Conservation (phyloP, 2,329 filamentous ascomycete species). For the Diplodia scrobiculata region DNA sequence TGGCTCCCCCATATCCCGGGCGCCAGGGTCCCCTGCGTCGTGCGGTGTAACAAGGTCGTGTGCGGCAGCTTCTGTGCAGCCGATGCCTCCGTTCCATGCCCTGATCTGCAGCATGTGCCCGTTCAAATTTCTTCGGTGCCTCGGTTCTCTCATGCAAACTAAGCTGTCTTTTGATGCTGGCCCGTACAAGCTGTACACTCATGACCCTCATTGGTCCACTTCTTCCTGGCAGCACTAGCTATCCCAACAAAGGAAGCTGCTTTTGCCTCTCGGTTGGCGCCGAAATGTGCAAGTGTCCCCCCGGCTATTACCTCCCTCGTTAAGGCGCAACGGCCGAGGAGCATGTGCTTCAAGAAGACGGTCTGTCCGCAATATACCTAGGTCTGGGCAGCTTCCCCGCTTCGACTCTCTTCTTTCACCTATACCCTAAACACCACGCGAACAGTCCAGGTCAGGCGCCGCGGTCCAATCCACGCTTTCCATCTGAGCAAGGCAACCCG, state of each 20-base stretch:
- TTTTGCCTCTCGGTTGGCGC: conserved; percentile 12
- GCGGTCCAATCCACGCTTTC: background rate
- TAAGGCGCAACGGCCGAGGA: conserved; percentile 14
- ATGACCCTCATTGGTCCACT: conserved; percentile 7
- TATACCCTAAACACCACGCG: background rate
- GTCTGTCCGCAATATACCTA: conserved; percentile 19
- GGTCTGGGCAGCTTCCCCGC: conserved; percentile 11
- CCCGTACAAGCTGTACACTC: conserved; percentile 1
- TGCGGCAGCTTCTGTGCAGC: conserved; percentile 13
- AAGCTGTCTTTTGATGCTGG: conserved; percentile 6
- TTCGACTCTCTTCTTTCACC: conserved; percentile 1
- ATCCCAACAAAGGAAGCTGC: conserved; percentile 16
- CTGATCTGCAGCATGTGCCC: conserved; percentile 24
- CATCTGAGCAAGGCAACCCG: background rate
- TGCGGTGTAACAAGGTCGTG: background rate
- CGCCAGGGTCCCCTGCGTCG: conserved; percentile 16
- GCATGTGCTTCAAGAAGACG: conserved; percentile 22
- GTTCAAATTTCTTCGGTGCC: conserved; percentile 5
- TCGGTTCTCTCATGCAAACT: conserved; percentile 5
- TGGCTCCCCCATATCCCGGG: background rate
- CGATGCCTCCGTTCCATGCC: conserved; percentile 14
- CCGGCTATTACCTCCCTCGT: conserved; percentile 7
- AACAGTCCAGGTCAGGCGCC: background rate
- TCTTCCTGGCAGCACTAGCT: conserved; percentile 2
- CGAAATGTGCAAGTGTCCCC: conserved; percentile 18